Percentiles rank a stretch among this genome's conserved stretches.
These are phyloP conservation scores for Verbascum thapsus DNA, from an alignment of 257 asterid species.

Conservation along the genomic window DNA sequence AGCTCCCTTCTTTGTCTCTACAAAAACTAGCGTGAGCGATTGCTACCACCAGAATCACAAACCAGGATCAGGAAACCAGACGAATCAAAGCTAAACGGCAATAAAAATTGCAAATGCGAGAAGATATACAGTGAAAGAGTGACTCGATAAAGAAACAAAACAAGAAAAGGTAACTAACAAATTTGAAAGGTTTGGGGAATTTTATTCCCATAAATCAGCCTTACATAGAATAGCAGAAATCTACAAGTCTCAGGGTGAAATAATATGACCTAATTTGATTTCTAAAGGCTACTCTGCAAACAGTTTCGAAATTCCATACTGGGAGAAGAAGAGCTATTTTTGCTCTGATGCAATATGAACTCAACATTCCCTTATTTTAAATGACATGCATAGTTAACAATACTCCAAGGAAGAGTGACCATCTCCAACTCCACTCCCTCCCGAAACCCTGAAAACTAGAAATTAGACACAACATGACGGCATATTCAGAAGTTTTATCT, in stretches of 20 bases:
- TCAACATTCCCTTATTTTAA: neutral
- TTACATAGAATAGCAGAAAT: slow-evolving; percentile 12
- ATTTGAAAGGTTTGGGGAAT: neutral
- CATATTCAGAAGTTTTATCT: neutral
- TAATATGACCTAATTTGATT: neutral
- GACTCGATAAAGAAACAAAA: neutral
- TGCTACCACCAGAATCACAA: slow-evolving; percentile 46
- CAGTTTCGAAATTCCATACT: neutral
- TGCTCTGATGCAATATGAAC: neutral
- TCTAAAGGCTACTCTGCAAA: slow-evolving; percentile 4
- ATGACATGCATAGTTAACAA: neutral
- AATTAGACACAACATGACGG: neutral
- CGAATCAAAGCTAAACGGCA: neutral
- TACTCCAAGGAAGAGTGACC: neutral
- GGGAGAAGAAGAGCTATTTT: slow-evolving; percentile 7
- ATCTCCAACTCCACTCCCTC: slow-evolving; percentile 15
- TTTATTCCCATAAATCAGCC: neutral
- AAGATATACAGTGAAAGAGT: neutral
- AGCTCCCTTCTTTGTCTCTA: slow-evolving; percentile 84
- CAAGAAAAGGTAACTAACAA: slow-evolving; percentile 5
- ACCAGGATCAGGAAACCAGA: slow-evolving; percentile 19
- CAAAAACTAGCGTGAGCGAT: slow-evolving; percentile 71
- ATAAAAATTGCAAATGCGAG: neutral
- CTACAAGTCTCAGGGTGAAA: neutral
- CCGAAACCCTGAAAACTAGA: neutral